Base-by-base conservation (phyloP, 2,329 filamentous ascomycete genomes). In the Aureobasidium sp. region DNA sequence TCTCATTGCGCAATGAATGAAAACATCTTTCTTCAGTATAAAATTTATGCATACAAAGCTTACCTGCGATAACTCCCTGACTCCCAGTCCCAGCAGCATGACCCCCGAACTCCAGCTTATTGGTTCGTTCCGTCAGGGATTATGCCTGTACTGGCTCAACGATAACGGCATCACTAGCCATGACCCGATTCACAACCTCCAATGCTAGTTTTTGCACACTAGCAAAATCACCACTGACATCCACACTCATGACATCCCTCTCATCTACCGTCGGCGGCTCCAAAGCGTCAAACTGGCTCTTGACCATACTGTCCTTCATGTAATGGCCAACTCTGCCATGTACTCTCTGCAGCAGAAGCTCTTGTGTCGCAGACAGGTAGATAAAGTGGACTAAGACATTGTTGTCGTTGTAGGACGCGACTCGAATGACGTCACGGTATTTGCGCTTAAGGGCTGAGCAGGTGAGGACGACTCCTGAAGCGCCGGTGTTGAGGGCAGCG, bases 371-470 rank as follows among this genome's bases (percentile, higher is more conserved):
- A 66, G 87, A 83, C 42, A 99, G 86, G 76, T 93, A 99, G 68
- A 99, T 86, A 73, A 99, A 97, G 76, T 97, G 93, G 55, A 97
- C 76, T 27, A 69, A 70, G 48, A 79, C 72, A 25, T 75, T 70
- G 7, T 74, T 73, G 63, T 78, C 70, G 63, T 78, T 73, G 66
- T 79, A 75, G 7, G 74, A 69, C n/a, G 78, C 79, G n/a, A 77
- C 72, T 16, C 79, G 77, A 61, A 81, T 76, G 59, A 79, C 77
- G 66, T 99, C 94, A 68, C 94, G 87, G 80, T 99, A 99, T 77
- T 96, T 97, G 74, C 90, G 89, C 81, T 97, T 97, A 59, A 99
- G 83, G 1, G 93, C 94, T 13, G 91, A 96, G 81, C 94, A 99
- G 59, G 94, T 96, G 64, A 99, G 83, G 54, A 99, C 90, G n/a